Conservation (phyloP, 495 filamentous ascomycete species). For the Trichoderma gamsii region DNA sequence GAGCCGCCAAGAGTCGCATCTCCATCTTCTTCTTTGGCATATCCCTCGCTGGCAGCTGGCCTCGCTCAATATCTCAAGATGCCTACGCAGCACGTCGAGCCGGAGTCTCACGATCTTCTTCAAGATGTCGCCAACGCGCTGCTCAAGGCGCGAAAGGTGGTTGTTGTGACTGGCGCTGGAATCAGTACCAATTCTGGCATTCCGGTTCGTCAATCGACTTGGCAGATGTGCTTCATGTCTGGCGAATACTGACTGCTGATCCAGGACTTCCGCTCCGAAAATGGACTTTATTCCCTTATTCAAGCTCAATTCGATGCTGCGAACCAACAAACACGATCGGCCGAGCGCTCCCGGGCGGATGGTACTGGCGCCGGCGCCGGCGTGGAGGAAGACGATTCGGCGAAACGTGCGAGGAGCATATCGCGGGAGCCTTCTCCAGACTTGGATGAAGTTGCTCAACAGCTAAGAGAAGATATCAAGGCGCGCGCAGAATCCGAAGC, state of each 20-base stretch:
- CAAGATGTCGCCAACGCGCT: conserved; percentile 57
- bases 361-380: conserved; percentile 19
- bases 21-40: neutral
- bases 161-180: conserved; percentile 64
- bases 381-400: conserved; percentile 14
- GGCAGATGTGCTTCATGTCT: neutral
- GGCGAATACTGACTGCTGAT: conserved; percentile 9
- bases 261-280: conserved; percentile 65
- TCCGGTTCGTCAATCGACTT: conserved; percentile 44
- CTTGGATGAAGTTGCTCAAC: neutral
- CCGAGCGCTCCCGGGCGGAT: conserved; percentile 17
- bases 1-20: neutral
- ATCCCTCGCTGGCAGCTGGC: neutral
- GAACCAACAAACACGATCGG: conserved; percentile 13
- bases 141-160: conserved; percentile 54
- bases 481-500: neutral
- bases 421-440: conserved; percentile 3
- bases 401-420: conserved; percentile 2
- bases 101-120: conserved; percentile 44
- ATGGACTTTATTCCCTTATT: conserved; percentile 63
- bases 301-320: conserved; percentile 55
- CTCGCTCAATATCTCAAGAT: conserved; percentile 29
- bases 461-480: neutral
- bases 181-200: conserved; percentile 71
- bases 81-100: conserved; percentile 50